Base-by-base conservation (phyloP, 2,329 filamentous ascomycete genomes). In the Fusarium gaditjirri region DNA sequence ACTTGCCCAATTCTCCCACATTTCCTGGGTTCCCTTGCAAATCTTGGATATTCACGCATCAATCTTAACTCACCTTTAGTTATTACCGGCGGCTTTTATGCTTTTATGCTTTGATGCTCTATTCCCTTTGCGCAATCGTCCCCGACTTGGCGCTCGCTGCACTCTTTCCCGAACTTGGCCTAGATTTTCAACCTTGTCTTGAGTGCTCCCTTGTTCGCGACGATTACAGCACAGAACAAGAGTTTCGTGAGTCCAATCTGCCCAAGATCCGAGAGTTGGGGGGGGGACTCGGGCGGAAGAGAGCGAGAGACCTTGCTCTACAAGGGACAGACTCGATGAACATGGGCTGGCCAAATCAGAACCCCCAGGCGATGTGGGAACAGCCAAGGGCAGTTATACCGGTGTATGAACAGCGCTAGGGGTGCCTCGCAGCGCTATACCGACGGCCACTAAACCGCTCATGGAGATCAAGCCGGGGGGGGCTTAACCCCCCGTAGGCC, bases 111-210 rank as follows among this genome's bases (percentile, higher is more conserved):
- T 57, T 70, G 55, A 72, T 65, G 69, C 69, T 72, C 70, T 70
- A 67, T 73, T 73, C 70, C 70, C 58, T 72, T 72, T 72, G 49
- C 47, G 70, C 58, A 70, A 67, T 70, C 56, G 58, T 65, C 70
- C 66, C 70, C 65, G 70, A 76, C 70, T 71, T 73, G 70, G 74
- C 70, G 50, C 60, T 67, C 53, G 52, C 65, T 73, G 58, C 57
- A 61, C 35, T 70, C 60, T 68, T 73, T 47, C 55, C 70, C 49
- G 46, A 61, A 59, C 58, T 55, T 55, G 65, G 70, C 49, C 60
- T 69, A 74, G 72, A 43, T 53, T 63, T 47, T 59, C 61, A 71
- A 76, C 72, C 68, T 68, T 58, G 63, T 67, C 59, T 68, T 57
- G 61, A 21, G 25, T 35, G 33, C 35, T 61, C 27, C 49, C 42